These are phyloP conservation scores for Tetrahymena malaccensis DNA, from an alignment of 73 alveolate species.

Conservation along the genomic window DNA sequence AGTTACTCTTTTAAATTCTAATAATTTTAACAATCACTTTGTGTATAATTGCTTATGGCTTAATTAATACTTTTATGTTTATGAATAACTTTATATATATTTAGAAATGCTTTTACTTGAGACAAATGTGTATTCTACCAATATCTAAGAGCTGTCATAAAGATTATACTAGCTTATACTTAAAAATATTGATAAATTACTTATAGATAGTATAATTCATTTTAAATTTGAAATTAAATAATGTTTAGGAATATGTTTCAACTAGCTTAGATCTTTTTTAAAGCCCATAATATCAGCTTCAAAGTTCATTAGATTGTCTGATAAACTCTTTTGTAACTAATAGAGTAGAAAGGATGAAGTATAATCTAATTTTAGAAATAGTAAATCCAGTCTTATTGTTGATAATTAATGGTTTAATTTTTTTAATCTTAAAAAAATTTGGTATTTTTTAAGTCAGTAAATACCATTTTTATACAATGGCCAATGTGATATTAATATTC, in stretches of 20 bases:
- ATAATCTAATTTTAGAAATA: neutral
- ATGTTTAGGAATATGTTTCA: neutral
- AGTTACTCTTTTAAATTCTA: no score
- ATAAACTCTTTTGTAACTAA: neutral
- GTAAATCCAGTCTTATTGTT: neutral
- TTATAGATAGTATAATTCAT: no score
- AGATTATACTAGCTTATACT: neutral
- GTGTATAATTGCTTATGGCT: neutral
- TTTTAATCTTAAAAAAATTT: no score
- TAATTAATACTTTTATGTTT: neutral
- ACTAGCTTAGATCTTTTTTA: neutral
- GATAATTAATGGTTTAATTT: neutral
- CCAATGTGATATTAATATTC: no score
- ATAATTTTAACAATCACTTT: no score
- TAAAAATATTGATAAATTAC: no score
- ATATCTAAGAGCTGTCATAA: neutral
- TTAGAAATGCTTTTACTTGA: neutral
- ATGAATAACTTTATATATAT: neutral
- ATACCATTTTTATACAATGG: neutral
- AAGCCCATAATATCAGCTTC: neutral
- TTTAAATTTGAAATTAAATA: no score
- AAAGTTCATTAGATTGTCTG: neutral
- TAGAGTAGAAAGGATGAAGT: neutral
- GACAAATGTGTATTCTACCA: neutral
- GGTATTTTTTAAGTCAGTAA: neutral